These are phyloP conservation scores for Rauvolfia tetraphylla DNA, from an alignment of 257 asterid species.

Conservation along the genomic window DNA sequence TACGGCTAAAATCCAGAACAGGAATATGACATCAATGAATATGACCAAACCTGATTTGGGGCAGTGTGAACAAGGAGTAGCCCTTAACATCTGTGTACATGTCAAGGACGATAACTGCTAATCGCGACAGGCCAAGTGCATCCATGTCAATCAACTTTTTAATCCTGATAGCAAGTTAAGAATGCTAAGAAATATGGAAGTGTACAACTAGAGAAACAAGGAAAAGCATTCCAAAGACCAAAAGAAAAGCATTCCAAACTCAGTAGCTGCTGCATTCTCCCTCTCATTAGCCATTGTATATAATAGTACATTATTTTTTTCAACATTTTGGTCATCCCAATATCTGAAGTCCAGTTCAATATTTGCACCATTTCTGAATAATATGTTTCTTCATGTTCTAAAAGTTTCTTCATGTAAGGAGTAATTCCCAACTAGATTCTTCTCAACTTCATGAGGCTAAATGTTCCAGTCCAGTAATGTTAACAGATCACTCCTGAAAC, in stretches of 20 bases:
- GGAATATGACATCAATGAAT: conserved; percentile 1
- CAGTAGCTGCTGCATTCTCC: not conserved
- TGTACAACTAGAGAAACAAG: conserved; percentile 3
- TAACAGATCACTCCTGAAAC: not conserved
- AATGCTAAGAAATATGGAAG: not conserved
- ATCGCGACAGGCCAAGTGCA: conserved; percentile 72
- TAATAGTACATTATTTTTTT: not conserved
- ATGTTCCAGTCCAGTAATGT: not conserved
- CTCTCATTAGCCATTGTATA: too few species aligned
- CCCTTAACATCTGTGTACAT: conserved; percentile 89
- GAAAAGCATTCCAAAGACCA: not conserved
- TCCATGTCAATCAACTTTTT: conserved; percentile 85
- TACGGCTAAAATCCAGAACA: not conserved
- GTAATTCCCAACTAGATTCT: conserved; percentile 5
- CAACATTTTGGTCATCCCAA: not conserved
- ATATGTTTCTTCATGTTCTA: not conserved
- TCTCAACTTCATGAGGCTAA: not conserved
- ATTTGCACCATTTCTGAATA: not conserved
- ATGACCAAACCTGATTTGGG: conserved; percentile 81
- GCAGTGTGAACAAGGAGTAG: conserved; percentile 83
- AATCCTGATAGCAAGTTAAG: conserved; percentile 47
- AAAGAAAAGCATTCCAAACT: not conserved
- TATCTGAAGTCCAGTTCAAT: not conserved
- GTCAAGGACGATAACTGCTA: conserved; percentile 75
- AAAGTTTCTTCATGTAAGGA: not conserved